Conservation (phyloP, 23 red algal genomes). For the Cyanidiococcus yangmingshanensis region DNA sequence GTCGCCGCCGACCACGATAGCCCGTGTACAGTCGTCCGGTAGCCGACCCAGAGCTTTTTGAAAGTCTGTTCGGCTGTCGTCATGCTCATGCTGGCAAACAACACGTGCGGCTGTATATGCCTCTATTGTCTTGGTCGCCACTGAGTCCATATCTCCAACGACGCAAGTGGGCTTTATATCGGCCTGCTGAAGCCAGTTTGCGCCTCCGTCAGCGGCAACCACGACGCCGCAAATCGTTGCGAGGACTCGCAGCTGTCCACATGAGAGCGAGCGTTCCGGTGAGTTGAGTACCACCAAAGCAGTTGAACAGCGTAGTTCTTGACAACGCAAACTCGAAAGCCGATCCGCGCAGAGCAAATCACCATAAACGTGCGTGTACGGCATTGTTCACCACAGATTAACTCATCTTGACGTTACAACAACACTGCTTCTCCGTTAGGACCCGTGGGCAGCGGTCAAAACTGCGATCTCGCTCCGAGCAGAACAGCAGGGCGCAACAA, state of each 20-base stretch:
- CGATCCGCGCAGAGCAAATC: not conserved
- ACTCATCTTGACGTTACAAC: no score
- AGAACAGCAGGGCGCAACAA: no score
- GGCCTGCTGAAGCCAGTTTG: not conserved
- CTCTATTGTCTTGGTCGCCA: not conserved
- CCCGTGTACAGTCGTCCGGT: not conserved
- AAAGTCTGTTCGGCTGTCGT: conserved; percentile 25
- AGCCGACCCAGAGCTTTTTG: conserved; percentile 17
- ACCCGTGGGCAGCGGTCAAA: no score
- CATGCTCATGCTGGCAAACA: not conserved
- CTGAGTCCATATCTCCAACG: conserved; percentile 29
- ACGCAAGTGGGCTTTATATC: not conserved
- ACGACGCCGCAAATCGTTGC: not conserved
- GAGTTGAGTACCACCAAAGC: not conserved
- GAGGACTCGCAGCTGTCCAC: not conserved
- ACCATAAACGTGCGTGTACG: not conserved
- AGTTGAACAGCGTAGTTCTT: not conserved
- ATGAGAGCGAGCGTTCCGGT: not conserved
- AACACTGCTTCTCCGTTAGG: no score
- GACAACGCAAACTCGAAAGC: no score
- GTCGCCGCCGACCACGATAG: conserved; percentile 14
- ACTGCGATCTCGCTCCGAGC: no score
- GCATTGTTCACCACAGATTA: no score
- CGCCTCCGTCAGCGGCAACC: conserved; percentile 4
- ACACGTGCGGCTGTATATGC: not conserved